phyloP scores from a whole-genome alignment of 164 flowering plant genomes.

The Sextonia rubra region DNA sequence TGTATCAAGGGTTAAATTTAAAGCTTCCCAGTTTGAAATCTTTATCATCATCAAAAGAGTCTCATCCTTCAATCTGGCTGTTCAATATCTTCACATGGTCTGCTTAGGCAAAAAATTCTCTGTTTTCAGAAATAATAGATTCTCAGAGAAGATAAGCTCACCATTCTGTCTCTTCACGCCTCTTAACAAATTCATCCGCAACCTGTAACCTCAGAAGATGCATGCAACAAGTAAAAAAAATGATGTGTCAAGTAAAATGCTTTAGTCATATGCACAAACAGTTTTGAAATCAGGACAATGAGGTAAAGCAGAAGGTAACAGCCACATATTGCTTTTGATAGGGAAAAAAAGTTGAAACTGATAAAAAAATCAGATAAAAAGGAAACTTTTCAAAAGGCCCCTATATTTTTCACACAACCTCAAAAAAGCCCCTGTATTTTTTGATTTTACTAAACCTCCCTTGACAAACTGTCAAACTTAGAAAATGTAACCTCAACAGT shows the following conservation, averaged over 20 bases:
- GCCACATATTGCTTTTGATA: too few relatives aligned
- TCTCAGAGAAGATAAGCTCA: constrained; percentile 22
- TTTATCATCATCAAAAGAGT: too few relatives aligned
- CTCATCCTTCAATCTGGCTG: too few relatives aligned
- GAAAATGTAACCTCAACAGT: too few relatives aligned
- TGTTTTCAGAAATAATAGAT: neutral
- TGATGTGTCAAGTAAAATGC: neutral
- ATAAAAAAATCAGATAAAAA: too few relatives aligned
- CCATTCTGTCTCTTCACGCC: constrained; percentile 96
- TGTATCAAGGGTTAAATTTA: too few relatives aligned
- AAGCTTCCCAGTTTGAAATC: neutral
- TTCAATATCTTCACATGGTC: neutral
- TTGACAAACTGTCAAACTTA: too few relatives aligned
- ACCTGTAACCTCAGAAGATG: constrained; percentile 45
- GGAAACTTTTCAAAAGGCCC: too few relatives aligned
- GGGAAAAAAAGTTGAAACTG: too few relatives aligned
- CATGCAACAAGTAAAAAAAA: neutral
- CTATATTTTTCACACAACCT: too few relatives aligned
- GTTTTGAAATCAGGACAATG: neutral
- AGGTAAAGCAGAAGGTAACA: neutral
- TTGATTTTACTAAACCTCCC: too few relatives aligned
- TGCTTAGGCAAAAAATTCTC: neutral
- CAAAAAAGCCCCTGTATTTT: too few relatives aligned
- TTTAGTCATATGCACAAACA: neutral
- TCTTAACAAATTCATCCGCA: constrained; percentile 86